A percentile compares a stretch with the other conserved stretches of the same genome.
These are phyloP conservation scores for Pichia scutulata DNA, from an alignment of 805 yeast genomes.

Conservation along the genomic window DNA sequence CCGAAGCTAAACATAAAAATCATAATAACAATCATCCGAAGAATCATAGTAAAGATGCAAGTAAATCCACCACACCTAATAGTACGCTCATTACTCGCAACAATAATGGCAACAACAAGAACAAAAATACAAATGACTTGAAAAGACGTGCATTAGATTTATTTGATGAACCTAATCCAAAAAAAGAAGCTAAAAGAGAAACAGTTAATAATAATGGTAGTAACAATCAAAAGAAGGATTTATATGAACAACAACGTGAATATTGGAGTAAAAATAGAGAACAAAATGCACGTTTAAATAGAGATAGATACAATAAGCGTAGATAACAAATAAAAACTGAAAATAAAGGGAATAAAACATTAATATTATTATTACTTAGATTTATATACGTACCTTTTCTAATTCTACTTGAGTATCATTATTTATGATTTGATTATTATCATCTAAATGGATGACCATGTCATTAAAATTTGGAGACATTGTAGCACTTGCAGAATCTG, in stretches of 20 bases:
- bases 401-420: not conserved
- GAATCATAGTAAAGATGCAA: not conserved
- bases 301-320: not conserved
- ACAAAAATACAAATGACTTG: not conserved
- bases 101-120: not conserved
- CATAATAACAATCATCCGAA: not conserved
- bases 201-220: not conserved
- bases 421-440: not conserved
- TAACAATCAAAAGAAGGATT: not conserved
- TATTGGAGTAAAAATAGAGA: not conserved
- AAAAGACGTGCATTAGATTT: not conserved
- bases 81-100: no score
- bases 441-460: slow-evolving; percentile 18
- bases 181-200: not conserved
- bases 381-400: not conserved
- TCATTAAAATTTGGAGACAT: slow-evolving; percentile 15
- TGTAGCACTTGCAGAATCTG: slow-evolving; percentile 21
- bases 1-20: not conserved
- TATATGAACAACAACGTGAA: not conserved
- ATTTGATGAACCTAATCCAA: not conserved
- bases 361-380: not conserved
- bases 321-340: not conserved
- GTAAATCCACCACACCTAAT: not conserved
- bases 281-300: not conserved
- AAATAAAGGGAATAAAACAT: no score